Evolutionary conservation across 1,139 yeast species (phyloP).

Genomic region (Spencermartinsiella ligniputridi): DNA sequence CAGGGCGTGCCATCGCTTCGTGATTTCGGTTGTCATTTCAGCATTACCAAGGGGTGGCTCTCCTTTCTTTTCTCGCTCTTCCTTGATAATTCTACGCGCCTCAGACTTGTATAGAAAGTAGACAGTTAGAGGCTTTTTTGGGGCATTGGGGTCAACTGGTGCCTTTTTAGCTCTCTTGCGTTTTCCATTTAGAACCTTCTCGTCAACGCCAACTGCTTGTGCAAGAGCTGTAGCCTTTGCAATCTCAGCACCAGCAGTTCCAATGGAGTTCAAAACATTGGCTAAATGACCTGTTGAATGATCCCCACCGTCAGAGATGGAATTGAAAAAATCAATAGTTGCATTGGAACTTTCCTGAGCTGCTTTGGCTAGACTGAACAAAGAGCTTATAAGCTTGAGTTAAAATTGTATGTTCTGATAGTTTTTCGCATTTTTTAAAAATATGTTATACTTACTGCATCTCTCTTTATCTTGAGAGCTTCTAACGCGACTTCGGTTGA

Average conservation of each 20-base stretch:
- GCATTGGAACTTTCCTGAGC: constrained; percentile 79
- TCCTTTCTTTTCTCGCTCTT: constrained; percentile 57
- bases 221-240: constrained; percentile 1
- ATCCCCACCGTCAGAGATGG: constrained; percentile 12
- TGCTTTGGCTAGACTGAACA: constrained; percentile 74
- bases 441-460: constrained; percentile 23
- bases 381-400: constrained; percentile 59
- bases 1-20: constrained; percentile 72
- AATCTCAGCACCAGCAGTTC: constrained; percentile 18
- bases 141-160: constrained; percentile 47
- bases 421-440: neutral
- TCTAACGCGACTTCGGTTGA: constrained; percentile 1
- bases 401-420: neutral
- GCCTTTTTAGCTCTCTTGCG: constrained; percentile 37
- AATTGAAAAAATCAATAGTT: constrained; percentile 67
- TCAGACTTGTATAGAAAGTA: constrained; percentile 67
- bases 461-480: constrained; percentile 20
- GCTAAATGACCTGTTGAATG: constrained; percentile 1
- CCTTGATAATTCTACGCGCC: constrained; percentile 42
- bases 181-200: constrained; percentile 43
- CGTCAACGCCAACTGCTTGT: constrained; percentile 23
- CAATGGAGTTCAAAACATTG: constrained; percentile 31
- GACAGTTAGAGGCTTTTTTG: constrained; percentile 64
- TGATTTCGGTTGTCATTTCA: constrained; percentile 73
- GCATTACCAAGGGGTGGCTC: constrained; percentile 62